These are phyloP conservation scores for Capsicum pubescens DNA, from an alignment of 257 asterid species.

Conservation along the genomic window DNA sequence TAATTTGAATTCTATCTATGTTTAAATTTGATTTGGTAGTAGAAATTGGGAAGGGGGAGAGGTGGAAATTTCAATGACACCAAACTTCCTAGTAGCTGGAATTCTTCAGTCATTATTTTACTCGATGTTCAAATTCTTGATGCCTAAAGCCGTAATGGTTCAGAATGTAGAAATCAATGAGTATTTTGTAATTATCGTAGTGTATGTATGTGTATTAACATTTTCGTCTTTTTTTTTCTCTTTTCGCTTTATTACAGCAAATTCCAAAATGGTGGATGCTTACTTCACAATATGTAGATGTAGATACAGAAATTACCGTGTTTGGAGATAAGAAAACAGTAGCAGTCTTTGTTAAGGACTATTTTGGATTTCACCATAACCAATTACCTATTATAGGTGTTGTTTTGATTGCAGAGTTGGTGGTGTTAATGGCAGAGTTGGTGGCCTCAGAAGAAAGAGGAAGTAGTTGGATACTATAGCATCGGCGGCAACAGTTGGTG, in stretches of 20 bases:
- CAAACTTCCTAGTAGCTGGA: constrained; percentile 50
- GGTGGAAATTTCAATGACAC: constrained; percentile 42
- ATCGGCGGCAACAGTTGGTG: too few species aligned
- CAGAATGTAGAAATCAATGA: neutral
- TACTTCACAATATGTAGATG: constrained; percentile 58
- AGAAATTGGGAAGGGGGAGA: too few species aligned
- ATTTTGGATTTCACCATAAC: constrained; percentile 49
- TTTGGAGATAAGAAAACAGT: constrained; percentile 45
- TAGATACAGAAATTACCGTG: constrained; percentile 34
- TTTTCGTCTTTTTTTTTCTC: neutral
- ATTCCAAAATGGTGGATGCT: constrained; percentile 69
- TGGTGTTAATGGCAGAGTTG: too few species aligned
- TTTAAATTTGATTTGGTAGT: too few species aligned
- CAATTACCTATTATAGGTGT: constrained; percentile 53
- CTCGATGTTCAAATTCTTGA: constrained; percentile 46
- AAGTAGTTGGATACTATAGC: too few species aligned
- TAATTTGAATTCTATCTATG: too few species aligned
- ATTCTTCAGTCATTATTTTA: constrained; percentile 48
- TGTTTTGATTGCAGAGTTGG: constrained; percentile 33
- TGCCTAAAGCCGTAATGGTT: constrained; percentile 50
- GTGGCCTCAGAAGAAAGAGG: too few species aligned
- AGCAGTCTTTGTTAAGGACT: constrained; percentile 48
- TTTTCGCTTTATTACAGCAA: constrained; percentile 39
- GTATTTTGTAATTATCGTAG: neutral
- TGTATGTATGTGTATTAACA: neutral